phyloP scores from a whole-genome alignment of 257 asterid species.

The Plantago elongata region DNA sequence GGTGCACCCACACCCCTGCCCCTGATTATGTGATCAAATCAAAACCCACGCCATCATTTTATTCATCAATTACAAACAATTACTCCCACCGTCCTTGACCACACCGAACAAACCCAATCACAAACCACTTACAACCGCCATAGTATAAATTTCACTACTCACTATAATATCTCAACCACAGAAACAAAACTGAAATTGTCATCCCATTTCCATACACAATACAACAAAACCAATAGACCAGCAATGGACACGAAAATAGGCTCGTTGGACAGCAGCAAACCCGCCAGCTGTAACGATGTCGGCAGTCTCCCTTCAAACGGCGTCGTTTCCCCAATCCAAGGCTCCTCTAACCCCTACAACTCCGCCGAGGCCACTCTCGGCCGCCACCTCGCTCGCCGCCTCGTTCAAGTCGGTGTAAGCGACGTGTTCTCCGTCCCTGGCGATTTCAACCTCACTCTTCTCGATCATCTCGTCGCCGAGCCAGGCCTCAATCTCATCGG shows the following conservation, averaged over 20 bases:
- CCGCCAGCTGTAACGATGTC: slow-evolving; percentile 19
- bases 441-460: slow-evolving; percentile 36
- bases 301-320: slow-evolving; percentile 29
- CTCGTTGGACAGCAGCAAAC: slow-evolving; percentile 15
- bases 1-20: no score
- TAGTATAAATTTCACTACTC: no score
- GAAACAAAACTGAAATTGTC: no score
- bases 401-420: slow-evolving; percentile 34
- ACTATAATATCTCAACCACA: no score
- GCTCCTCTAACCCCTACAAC: not conserved
- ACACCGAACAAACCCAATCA: no score
- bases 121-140: no score
- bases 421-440: slow-evolving; percentile 45
- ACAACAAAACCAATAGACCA: no score
- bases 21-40: no score
- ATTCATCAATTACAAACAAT: no score
- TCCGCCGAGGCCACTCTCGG: slow-evolving; percentile 37
- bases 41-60: no score
- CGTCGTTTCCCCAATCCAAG: not conserved
- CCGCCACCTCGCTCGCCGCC: slow-evolving; percentile 41
- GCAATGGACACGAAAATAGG: slow-evolving; percentile 21
- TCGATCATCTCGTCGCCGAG: slow-evolving; percentile 39
- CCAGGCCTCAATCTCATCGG: slow-evolving; percentile 40
- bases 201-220: no score
- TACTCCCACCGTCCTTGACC: no score